A percentile compares a stretch with the other conserved stretches of the same genome.
These are phyloP conservation scores for Pseudogymnoascus sp. DNA, from an alignment of 2,329 filamentous ascomycete species.

Conservation along the genomic window DNA sequence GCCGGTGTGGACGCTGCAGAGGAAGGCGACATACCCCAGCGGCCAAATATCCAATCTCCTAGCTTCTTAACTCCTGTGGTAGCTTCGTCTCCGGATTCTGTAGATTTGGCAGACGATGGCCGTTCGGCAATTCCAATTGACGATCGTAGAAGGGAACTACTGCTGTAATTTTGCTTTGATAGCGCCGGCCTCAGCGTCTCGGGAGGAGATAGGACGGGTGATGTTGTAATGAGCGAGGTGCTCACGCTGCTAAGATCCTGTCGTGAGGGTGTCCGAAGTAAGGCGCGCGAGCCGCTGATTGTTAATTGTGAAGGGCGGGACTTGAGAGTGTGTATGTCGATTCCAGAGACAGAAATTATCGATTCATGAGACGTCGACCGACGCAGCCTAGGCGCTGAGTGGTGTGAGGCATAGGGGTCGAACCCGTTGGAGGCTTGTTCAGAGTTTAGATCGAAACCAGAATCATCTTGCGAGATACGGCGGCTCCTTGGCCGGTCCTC, in stretches of 20 bases:
- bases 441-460: slow-evolving; percentile 14
- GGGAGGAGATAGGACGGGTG: slow-evolving; percentile 43
- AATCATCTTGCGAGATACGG: slow-evolving; percentile 9
- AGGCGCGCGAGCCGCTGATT: slow-evolving; percentile 41
- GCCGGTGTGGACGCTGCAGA: slow-evolving; percentile 20
- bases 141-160: slow-evolving; percentile 48
- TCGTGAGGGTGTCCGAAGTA: slow-evolving; percentile 38
- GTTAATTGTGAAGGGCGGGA: slow-evolving; percentile 68
- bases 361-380: slow-evolving; percentile 76
- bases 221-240: slow-evolving; percentile 37
- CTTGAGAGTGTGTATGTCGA: slow-evolving; percentile 81
- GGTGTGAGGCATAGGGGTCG: slow-evolving; percentile 28
- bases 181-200: slow-evolving; percentile 52
- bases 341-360: slow-evolving; percentile 74
- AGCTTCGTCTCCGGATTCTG: slow-evolving; percentile 12
- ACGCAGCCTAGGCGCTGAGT: slow-evolving; percentile 43
- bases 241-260: slow-evolving; percentile 37
- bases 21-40: slow-evolving; percentile 49
- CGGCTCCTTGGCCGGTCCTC: slow-evolving; percentile 5
- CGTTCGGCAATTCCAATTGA: slow-evolving; percentile 34
- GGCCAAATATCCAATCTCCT: slow-evolving; percentile 58
- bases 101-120: slow-evolving; percentile 20
- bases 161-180: slow-evolving; percentile 39
- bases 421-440: slow-evolving; percentile 22
- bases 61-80: slow-evolving; percentile 42